Percentiles rank a stretch among this genome's conserved stretches.
phyloP scores from a whole-genome alignment of 2,329 filamentous ascomycete genomes.

The Trichoderma koningiopsis region DNA sequence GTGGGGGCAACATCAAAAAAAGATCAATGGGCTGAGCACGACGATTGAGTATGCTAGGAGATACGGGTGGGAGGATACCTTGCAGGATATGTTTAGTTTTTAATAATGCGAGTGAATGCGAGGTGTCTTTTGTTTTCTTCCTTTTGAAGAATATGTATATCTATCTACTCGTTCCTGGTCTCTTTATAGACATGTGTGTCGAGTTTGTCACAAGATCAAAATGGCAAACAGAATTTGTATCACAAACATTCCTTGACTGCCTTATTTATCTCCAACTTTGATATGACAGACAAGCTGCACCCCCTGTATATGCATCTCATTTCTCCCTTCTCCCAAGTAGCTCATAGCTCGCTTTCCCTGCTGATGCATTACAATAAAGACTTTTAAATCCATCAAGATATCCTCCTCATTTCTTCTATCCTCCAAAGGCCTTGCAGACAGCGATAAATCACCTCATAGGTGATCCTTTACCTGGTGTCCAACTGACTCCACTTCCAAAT shows the following conservation, averaged over 20 bases:
- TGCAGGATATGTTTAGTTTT: slow-evolving; percentile 17
- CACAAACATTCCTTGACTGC: background rate
- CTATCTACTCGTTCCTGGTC: background rate
- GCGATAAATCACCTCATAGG: slow-evolving; percentile 35
- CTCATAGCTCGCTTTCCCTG: background rate
- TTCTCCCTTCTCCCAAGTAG: background rate
- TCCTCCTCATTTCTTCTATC: background rate
- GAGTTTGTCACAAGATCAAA: background rate
- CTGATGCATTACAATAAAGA: background rate
- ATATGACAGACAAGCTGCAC: background rate
- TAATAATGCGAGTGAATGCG: slow-evolving; percentile 16
- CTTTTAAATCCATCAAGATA: background rate
- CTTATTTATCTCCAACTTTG: background rate
- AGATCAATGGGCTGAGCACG: background rate
- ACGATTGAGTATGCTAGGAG: background rate
- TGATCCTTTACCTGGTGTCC: slow-evolving; percentile 52
- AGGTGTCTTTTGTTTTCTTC: background rate
- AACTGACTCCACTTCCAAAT: slow-evolving; percentile 44
- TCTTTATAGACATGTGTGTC: background rate
- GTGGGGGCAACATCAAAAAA: background rate
- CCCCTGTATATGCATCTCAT: background rate
- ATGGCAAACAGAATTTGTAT: background rate
- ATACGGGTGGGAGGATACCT: background rate
- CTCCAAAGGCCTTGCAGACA: background rate
- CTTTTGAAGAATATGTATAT: slow-evolving; percentile 1